Conservation (phyloP, 2,329 filamentous ascomycete genomes). For the Ceratocystis eucalypticola region DNA sequence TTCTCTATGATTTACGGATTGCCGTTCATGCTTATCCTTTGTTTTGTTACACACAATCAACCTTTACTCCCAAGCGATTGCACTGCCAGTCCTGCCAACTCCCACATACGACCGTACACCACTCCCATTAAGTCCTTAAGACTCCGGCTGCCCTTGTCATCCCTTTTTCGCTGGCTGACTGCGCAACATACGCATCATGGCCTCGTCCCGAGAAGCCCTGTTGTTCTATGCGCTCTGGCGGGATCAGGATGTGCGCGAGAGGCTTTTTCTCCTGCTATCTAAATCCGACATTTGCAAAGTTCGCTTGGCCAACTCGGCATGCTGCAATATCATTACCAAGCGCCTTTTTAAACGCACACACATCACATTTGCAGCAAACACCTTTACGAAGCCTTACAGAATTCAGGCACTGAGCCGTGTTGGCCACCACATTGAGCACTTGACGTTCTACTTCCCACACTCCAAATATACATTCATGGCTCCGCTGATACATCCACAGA, state of each 20-base stretch:
- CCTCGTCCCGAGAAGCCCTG: slow-evolving; percentile 25
- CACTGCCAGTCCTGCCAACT: background rate
- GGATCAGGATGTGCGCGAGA: slow-evolving; percentile 36
- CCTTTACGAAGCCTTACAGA: slow-evolving; percentile 60
- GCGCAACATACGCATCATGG: slow-evolving; percentile 13
- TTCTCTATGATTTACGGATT: slow-evolving; percentile 9
- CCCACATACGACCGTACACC: background rate
- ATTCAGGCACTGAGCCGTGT: slow-evolving; percentile 64
- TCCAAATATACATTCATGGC: slow-evolving; percentile 67
- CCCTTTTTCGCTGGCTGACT: slow-evolving; percentile 17
- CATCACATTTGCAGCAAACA: slow-evolving; percentile 57
- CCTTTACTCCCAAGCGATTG: background rate
- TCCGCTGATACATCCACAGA: slow-evolving; percentile 65
- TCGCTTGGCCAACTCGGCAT: slow-evolving; percentile 55
- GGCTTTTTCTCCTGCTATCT: slow-evolving; percentile 36
- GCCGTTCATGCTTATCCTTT: slow-evolving; percentile 11
- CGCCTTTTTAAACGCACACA: slow-evolving; percentile 55
- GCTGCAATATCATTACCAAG: slow-evolving; percentile 55
- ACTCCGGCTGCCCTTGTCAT: slow-evolving; percentile 11
- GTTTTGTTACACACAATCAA: slow-evolving; percentile 8
- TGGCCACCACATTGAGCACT: slow-evolving; percentile 62
- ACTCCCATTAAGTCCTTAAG: background rate
- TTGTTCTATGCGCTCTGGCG: slow-evolving; percentile 44
- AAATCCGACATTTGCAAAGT: slow-evolving; percentile 44
- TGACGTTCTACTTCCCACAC: slow-evolving; percentile 68